phyloP scores from a whole-genome alignment of 352 stramenopile genomes.

The Albugo laibachii region DNA sequence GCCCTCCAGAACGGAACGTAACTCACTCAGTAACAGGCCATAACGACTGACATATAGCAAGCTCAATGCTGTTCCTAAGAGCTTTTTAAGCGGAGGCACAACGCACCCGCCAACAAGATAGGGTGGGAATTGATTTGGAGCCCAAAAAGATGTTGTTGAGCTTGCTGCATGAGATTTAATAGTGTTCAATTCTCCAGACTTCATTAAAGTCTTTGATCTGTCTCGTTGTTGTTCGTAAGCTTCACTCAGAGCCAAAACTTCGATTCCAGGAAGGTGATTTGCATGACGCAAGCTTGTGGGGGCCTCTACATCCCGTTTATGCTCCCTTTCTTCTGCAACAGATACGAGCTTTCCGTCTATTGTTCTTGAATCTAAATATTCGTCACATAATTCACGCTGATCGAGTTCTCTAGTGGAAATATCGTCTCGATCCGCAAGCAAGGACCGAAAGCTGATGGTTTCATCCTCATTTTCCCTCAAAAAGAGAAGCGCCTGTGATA shows the following conservation, averaged over 20 bases:
- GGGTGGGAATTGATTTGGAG: slow-evolving; percentile 10
- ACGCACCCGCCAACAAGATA: slow-evolving; percentile 47
- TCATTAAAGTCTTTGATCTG: too few relatives aligned
- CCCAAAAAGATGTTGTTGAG: slow-evolving; percentile 1
- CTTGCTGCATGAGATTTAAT: neutral
- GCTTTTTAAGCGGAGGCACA: slow-evolving; percentile 28
- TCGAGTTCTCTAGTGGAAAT: neutral
- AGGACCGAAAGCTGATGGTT: too few relatives aligned
- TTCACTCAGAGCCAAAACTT: too few relatives aligned
- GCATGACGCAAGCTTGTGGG: too few relatives aligned
- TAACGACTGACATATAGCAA: slow-evolving; percentile 81
- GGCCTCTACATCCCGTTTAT: too few relatives aligned
- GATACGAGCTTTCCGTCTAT: too few relatives aligned
- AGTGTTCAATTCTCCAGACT: neutral
- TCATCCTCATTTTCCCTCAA: slow-evolving; percentile 20
- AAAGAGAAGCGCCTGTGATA: slow-evolving; percentile 38
- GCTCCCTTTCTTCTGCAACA: too few relatives aligned
- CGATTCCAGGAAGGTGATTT: too few relatives aligned
- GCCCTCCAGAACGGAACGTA: slow-evolving; percentile 49
- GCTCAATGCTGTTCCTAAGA: slow-evolving; percentile 62
- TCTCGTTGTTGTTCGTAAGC: too few relatives aligned
- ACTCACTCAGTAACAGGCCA: slow-evolving; percentile 71
- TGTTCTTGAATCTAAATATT: too few relatives aligned
- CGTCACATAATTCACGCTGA: too few relatives aligned
- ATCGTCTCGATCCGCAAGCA: neutral